Evolutionary conservation across 768 basidiomycete genomes (phyloP), one percentile per base, ranked within the genome.

Genomic region (Lactifluus subvellereus): DNA sequence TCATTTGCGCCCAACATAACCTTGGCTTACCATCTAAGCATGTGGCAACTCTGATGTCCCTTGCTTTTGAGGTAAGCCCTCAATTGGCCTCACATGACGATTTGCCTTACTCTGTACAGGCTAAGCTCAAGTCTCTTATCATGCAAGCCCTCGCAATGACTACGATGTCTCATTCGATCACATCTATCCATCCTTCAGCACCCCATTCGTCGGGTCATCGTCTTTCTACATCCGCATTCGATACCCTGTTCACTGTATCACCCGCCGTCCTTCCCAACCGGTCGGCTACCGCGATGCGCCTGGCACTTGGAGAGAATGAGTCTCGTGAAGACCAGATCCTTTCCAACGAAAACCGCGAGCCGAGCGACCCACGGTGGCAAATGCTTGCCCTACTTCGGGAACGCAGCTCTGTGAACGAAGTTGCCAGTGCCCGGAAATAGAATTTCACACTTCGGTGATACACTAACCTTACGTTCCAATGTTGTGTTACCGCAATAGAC

Each of bases 71-170:
- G 78, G 89, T 88, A 63, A 10, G 76, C 20, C 35, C 6, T 13
- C 30, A 22, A 18, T 10, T 20, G 10, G 14, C 8, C 8, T 30
- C 1, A 58, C 61, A 38, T 1, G 16, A 56, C 27, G 60, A 22
- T 59, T 18, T 22, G 9, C 48, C 57, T 51, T 43, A 60, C 53
- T 33, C 3, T 43, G 30, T 38, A 16, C 64, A 91, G 89, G 88
- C 88, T 18, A 89, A 90, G 71, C 79, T 93, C 4, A 93, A 93
- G 70, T 88, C 91, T 61, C 81, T 92, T 32, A 87, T 93, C 66
- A 89, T 86, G 1, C 88, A 88, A 67, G 88, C 90, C 5, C 73
- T 93, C 35, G 86, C 89, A 3, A 76, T 91, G 10, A 91, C 89
- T 2, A 84, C 88, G 0, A 80, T 84, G 8, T 91, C 90, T 6